These are phyloP conservation scores for Hypoxylon lenormandii DNA, from an alignment of 495 filamentous ascomycete species.

Conservation along the genomic window DNA sequence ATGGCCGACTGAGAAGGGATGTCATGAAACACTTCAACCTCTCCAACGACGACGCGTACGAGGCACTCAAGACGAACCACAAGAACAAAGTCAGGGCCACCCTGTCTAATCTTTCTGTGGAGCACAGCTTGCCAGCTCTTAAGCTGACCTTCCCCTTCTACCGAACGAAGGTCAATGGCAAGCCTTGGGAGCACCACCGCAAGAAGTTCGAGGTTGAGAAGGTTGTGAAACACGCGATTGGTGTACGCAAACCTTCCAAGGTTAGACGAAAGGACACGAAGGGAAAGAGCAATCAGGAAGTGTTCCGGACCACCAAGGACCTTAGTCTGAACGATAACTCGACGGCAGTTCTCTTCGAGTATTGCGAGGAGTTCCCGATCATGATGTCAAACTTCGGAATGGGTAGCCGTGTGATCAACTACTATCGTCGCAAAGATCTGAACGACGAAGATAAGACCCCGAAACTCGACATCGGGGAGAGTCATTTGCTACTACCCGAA, in stretches of 20 bases:
- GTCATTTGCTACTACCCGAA: slow-evolving; percentile 83
- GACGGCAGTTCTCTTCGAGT: slow-evolving; percentile 85
- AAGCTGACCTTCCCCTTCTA: slow-evolving; percentile 95
- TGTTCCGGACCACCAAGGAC: slow-evolving; percentile 79
- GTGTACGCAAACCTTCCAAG: slow-evolving; percentile 69
- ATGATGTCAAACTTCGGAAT: slow-evolving; percentile 96
- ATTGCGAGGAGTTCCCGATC: slow-evolving; percentile 91
- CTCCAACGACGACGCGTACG: slow-evolving; percentile 94
- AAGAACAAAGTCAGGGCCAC: slow-evolving; percentile 94
- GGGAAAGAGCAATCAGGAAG: slow-evolving; percentile 76
- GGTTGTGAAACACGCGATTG: slow-evolving; percentile 63
- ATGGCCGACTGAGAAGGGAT: slow-evolving; percentile 66
- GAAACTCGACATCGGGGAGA: slow-evolving; percentile 78
- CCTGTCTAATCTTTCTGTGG: slow-evolving; percentile 83
- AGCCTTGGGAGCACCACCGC: slow-evolving; percentile 91
- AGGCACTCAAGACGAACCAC: slow-evolving; percentile 93
- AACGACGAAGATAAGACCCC: slow-evolving; percentile 72
- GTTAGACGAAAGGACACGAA: slow-evolving; percentile 84
- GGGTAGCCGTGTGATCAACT: slow-evolving; percentile 94
- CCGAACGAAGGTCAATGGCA: slow-evolving; percentile 80
- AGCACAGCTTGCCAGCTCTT: slow-evolving; percentile 90
- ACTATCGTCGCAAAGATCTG: slow-evolving; percentile 86
- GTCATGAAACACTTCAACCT: slow-evolving; percentile 89
- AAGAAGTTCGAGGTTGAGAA: slow-evolving; percentile 72
- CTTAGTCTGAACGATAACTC: slow-evolving; percentile 90